phyloP scores from a whole-genome alignment of 306 rosid species.

The Crataegus laevigata region DNA sequence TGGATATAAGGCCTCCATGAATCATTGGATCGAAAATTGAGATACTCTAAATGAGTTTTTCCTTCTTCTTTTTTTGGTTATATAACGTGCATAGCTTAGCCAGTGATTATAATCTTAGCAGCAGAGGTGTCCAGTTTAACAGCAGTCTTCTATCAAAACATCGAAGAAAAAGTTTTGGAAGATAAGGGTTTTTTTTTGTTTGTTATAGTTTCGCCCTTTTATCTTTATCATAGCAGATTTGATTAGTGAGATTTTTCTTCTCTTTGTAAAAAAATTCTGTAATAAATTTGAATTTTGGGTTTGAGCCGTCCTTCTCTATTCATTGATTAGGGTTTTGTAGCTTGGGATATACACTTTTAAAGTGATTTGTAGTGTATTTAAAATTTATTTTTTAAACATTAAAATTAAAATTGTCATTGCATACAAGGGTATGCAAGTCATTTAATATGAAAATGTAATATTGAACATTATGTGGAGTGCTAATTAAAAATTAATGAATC shows the following conservation, averaged over 20 bases:
- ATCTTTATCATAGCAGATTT: slow-evolving; percentile 28
- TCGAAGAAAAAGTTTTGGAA: slow-evolving; percentile 38
- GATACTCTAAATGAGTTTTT: not conserved
- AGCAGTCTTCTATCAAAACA: slow-evolving; percentile 65
- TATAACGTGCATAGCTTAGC: slow-evolving; percentile 50
- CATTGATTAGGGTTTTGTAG: no score
- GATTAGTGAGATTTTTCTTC: slow-evolving; percentile 16
- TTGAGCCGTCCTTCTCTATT: not conserved
- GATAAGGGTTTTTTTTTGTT: slow-evolving; percentile 12
- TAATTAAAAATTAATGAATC: no score
- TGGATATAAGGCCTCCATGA: no score
- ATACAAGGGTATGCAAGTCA: no score
- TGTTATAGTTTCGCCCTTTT: slow-evolving; percentile 26
- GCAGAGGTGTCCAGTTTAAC: slow-evolving; percentile 59
- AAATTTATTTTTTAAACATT: no score
- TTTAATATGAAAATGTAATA: no score
- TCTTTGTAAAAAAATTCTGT: not conserved
- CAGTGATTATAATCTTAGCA: slow-evolving; percentile 30
- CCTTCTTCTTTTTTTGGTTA: slow-evolving; percentile 8
- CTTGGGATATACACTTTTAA: no score
- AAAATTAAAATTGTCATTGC: no score
- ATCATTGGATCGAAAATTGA: no score
- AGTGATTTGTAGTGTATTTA: no score
- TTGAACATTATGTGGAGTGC: no score
- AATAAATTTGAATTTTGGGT: not conserved